phyloP scores from a whole-genome alignment of 768 basidiomycete genomes.

The Xerocomellus intermedius region DNA sequence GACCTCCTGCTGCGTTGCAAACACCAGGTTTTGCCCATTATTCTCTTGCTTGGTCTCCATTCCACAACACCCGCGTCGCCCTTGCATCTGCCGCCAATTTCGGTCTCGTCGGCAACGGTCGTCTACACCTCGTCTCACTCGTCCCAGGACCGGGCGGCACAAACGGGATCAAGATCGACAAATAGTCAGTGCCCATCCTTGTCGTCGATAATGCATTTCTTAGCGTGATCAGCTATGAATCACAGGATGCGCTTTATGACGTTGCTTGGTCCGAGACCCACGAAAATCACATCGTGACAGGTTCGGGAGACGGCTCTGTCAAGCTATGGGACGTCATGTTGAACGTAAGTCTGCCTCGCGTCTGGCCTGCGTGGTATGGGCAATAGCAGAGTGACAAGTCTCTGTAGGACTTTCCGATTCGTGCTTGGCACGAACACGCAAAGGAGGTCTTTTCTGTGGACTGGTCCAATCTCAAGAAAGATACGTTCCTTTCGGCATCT shows the following conservation, averaged over 20 bases:
- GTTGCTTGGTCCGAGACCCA: constrained; percentile 94
- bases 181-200: constrained; percentile 52
- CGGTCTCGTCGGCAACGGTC: constrained; percentile 92
- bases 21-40: constrained; percentile 88
- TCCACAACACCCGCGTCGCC: constrained; percentile 71
- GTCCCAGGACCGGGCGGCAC: constrained; percentile 45
- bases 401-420: constrained; percentile 80
- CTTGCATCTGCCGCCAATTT: constrained; percentile 89
- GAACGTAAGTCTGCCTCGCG: constrained; percentile 50
- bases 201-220: constrained; percentile 4
- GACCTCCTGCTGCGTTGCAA: constrained; percentile 52
- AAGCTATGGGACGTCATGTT: constrained; percentile 88
- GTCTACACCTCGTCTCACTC: constrained; percentile 68
- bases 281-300: constrained; percentile 89
- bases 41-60: constrained; percentile 80
- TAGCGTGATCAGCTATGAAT: constrained; percentile 64
- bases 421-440: constrained; percentile 92
- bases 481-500: constrained; percentile 79
- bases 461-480: constrained; percentile 93
- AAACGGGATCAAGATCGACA: constrained; percentile 54
- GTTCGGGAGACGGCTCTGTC: constrained; percentile 87
- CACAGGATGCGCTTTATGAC: constrained; percentile 88
- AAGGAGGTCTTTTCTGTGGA: constrained; percentile 92
- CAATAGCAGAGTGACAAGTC: constrained; percentile 31
- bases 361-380: not conserved